These are phyloP conservation scores for Termitomyces sp. DNA, from an alignment of 768 basidiomycete genomes.

Conservation along the genomic window DNA sequence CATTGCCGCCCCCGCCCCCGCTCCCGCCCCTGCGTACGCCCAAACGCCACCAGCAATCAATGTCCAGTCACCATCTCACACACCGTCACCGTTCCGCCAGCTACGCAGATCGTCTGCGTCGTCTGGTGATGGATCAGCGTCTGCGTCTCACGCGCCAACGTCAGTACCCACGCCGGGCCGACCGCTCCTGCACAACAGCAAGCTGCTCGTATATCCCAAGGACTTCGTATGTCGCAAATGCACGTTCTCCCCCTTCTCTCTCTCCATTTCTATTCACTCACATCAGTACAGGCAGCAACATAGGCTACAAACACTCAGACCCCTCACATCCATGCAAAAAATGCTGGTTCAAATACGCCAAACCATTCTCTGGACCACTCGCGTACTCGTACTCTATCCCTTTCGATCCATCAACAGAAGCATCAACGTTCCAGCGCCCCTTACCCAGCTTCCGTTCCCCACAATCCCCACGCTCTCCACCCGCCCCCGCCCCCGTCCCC, in stretches of 20 bases:
- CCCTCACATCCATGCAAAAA: slow-evolving; percentile 62
- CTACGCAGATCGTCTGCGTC: neutral
- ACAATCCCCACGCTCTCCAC: neutral
- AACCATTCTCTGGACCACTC: slow-evolving; percentile 56
- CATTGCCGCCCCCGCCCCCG: neutral
- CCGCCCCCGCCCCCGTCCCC: slow-evolving; percentile 23
- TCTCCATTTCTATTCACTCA: neutral
- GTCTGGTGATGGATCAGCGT: neutral
- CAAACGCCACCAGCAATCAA: neutral
- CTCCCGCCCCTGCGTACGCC: neutral
- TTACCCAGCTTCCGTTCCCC: slow-evolving; percentile 17
- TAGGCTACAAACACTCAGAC: slow-evolving; percentile 68
- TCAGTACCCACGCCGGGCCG: slow-evolving; percentile 58
- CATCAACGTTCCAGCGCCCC: slow-evolving; percentile 30
- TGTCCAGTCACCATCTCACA: neutral
- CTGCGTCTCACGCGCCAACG: slow-evolving; percentile 48
- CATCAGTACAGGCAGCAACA: slow-evolving; percentile 52
- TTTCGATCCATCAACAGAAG: neutral
- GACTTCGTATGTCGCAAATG: slow-evolving; percentile 65
- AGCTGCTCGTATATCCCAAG: slow-evolving; percentile 66
- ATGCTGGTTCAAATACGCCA: slow-evolving; percentile 72
- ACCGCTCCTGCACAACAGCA: slow-evolving; percentile 57
- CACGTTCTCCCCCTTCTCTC: slow-evolving; percentile 23
- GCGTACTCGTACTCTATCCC: slow-evolving; percentile 37
- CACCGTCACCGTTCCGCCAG: slow-evolving; percentile 8